A percentile compares a stretch with the other conserved stretches of the same genome.
Evolutionary conservation across 148 eudicot genomes (phyloP).

Genomic region (Dysphania ambrosioides): DNA sequence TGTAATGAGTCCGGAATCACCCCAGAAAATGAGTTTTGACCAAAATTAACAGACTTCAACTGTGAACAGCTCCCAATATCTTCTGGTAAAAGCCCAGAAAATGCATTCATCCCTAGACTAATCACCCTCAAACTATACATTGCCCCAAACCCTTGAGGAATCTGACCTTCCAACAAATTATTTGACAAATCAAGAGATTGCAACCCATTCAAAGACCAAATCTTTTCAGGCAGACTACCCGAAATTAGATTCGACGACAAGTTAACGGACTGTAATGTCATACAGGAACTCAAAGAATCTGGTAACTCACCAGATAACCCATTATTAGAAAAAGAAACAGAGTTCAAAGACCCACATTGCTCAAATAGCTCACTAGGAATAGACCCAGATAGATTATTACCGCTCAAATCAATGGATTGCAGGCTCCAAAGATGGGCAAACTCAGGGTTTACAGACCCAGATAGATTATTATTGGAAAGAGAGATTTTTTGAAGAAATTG

Average conservation of each 20-base stretch:
- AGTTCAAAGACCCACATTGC: constrained; percentile 65
- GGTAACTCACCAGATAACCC: constrained; percentile 62
- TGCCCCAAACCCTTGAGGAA: constrained; percentile 56
- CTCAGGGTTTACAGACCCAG: constrained; percentile 63
- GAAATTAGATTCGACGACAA: constrained; percentile 62
- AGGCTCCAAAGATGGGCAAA: constrained; percentile 52
- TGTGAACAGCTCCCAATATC: constrained; percentile 65
- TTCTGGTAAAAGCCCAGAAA: constrained; percentile 60
- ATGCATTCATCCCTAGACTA: constrained; percentile 52
- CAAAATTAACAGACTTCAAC: constrained; percentile 58
- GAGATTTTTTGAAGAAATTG: constrained; percentile 49
- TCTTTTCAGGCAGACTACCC: constrained; percentile 49
- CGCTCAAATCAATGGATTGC: constrained; percentile 53
- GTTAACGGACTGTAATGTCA: constrained; percentile 47
- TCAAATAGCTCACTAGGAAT: constrained; percentile 61
- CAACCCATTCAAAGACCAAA: constrained; percentile 67
- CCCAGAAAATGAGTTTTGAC: constrained; percentile 60
- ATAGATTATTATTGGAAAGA: constrained; percentile 56
- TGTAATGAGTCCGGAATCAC: constrained; percentile 63
- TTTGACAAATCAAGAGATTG: constrained; percentile 55
- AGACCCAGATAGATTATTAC: constrained; percentile 53
- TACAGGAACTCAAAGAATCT: constrained; percentile 51
- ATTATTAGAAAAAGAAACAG: constrained; percentile 59
- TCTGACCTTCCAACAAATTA: constrained; percentile 62
- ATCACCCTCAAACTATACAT: constrained; percentile 53